Percentiles rank a stretch among this genome's conserved stretches.
Evolutionary conservation across 2,329 filamentous ascomycete genomes (phyloP).

Genomic region (Gliomastix tumulicola): DNA sequence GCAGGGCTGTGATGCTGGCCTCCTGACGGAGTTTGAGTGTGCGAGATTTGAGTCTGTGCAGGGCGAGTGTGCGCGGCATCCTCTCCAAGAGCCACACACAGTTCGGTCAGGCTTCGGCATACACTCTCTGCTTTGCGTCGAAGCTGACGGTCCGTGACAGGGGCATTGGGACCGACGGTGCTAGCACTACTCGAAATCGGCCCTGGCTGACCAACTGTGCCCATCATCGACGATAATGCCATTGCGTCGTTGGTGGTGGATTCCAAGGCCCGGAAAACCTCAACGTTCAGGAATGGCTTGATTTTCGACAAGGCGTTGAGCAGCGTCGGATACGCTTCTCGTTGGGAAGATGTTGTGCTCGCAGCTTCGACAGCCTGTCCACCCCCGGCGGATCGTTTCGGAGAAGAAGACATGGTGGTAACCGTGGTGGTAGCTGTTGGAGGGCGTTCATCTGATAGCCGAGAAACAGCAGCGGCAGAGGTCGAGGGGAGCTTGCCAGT

Average conservation of each 20-base stretch:
- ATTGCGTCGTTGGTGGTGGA: slow-evolving; percentile 76
- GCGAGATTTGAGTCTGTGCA: slow-evolving; percentile 3
- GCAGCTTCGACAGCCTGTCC: slow-evolving; percentile 23
- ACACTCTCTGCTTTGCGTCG: slow-evolving; percentile 88
- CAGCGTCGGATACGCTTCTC: slow-evolving; percentile 67
- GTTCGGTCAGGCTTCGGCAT: slow-evolving; percentile 85
- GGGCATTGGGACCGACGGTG: slow-evolving; percentile 45
- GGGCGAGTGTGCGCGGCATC: slow-evolving; percentile 33
- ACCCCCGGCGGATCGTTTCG: slow-evolving; percentile 50
- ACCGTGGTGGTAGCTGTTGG: slow-evolving; percentile 85
- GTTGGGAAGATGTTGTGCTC: slow-evolving; percentile 23
- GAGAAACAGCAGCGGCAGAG: slow-evolving; percentile 72
- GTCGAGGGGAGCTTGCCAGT: slow-evolving; percentile 82
- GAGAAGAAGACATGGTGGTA: slow-evolving; percentile 86
- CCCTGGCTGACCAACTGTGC: slow-evolving; percentile 60
- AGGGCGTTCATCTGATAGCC: slow-evolving; percentile 71
- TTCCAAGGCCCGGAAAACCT: slow-evolving; percentile 76
- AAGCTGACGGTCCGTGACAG: slow-evolving; percentile 72
- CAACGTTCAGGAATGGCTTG: slow-evolving; percentile 58
- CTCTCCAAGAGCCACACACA: slow-evolving; percentile 78
- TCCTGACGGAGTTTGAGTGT: too few species aligned
- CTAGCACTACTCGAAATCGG: slow-evolving; percentile 63
- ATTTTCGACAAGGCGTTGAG: slow-evolving; percentile 76
- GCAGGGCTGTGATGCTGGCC: too few species aligned
- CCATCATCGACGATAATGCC: slow-evolving; percentile 70